Percentiles rank a stretch among this genome's conserved stretches.
Conservation (phyloP, 202 grass and related monocot genomes). For the Digitaria exilis region DNA sequence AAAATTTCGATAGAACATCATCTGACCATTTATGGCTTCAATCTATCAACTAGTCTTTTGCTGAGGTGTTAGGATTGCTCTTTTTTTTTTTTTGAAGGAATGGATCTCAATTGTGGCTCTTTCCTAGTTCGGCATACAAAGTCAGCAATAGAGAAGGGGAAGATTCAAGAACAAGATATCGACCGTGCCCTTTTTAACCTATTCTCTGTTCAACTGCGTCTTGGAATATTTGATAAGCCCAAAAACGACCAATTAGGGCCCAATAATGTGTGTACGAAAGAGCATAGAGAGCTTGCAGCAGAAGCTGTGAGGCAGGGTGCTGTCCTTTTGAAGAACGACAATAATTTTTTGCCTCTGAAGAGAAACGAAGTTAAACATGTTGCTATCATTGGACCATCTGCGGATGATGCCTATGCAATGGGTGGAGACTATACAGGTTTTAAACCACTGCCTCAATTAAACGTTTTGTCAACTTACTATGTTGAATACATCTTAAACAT, state of each 20-base stretch:
- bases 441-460: conserved; percentile 3
- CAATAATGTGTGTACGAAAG: conserved; percentile 61
- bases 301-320: conserved; percentile 84
- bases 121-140: conserved; percentile 72
- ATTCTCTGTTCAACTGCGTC: conserved; percentile 81
- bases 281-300: conserved; percentile 77
- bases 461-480: neutral
- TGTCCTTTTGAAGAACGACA: conserved; percentile 87
- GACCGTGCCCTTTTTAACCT: conserved; percentile 78
- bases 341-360: conserved; percentile 71
- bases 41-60: neutral
- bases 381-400: conserved; percentile 75
- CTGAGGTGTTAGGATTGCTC: conserved; percentile 8
- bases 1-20: neutral
- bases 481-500: conserved; percentile 24
- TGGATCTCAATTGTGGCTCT: conserved; percentile 96
- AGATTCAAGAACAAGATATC: conserved; percentile 83
- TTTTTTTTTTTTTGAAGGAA: conserved; percentile 62
- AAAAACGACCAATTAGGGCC: conserved; percentile 55
- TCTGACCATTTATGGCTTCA: neutral
- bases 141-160: conserved; percentile 67
- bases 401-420: conserved; percentile 59
- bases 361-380: conserved; percentile 53
- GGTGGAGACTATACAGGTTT: conserved; percentile 88
- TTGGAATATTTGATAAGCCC: conserved; percentile 69